Base-by-base conservation (phyloP, 352 stramenopile species). In the Aphanomyces cochlioides region DNA sequence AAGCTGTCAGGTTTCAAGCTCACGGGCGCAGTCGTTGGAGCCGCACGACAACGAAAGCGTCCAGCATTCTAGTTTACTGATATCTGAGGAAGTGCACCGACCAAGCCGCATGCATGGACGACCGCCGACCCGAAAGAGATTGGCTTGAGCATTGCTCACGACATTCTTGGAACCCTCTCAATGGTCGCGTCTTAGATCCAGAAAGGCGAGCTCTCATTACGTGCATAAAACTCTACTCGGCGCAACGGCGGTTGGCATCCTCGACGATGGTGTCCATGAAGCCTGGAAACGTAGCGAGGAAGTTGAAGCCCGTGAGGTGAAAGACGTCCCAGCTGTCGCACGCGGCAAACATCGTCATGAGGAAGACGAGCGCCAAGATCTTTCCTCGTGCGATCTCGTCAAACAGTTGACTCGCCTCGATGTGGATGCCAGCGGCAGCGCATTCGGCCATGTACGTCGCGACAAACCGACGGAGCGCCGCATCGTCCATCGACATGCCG, bases 341-440 rank as follows among this genome's bases (percentile, higher is more conserved):
- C 17, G 54, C 54, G 17, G 28, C 54, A 41, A 61, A 61, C 54
- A 61, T 61, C 28, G 54, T 61, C 54, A 61, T 61, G 54, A 61
- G 34, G 54, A 61, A 61, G 54, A 61, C 19, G 17, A 61, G 19
- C 17, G 54, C n/a, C 28, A 61, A 37, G 54, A 61, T 17, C 37
- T 61, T 61, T 7, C 54, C 54, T 1, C 54, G 17, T 17, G 19
- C 54, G 19, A 61, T 37, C 28, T 61, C 17, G 8, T 19, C 54
- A 12, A 41, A 13, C 6, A 61, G 34, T 10, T 37, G 28, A 7
- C 15, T 17, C 21, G 12, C n/a, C 10, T 39, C 54, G 19, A 61
- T 37, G 17, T 21, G 5, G 17, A 61, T 37, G n/a, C 54, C 54
- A 7, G 39, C 8, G 19, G 28, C 54, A 6, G 54, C 54, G 28